Evolutionary conservation across 345 rosid genomes (phyloP).

Genomic region (Bretschneidera sinensis): DNA sequence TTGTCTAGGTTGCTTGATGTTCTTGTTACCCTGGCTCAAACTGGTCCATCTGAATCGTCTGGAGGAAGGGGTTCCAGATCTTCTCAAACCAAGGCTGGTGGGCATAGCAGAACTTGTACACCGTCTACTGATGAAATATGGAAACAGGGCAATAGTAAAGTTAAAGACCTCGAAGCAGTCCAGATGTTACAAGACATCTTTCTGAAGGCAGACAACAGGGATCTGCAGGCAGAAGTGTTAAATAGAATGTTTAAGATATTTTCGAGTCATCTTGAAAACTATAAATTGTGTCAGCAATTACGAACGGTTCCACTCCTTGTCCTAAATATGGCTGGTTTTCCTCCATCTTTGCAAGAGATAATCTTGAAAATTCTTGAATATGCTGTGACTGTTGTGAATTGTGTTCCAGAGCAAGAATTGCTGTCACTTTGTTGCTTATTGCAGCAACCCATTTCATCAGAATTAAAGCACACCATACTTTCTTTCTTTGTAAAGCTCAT

Average conservation of each 20-base stretch:
- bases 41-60: slow-evolving; percentile 65
- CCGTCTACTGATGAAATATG: slow-evolving; percentile 67
- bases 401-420: slow-evolving; percentile 98
- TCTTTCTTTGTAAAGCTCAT: slow-evolving; percentile 91
- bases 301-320: slow-evolving; percentile 95
- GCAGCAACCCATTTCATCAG: slow-evolving; percentile 92
- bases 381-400: slow-evolving; percentile 97
- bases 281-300: slow-evolving; percentile 80
- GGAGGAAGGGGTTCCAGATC: slow-evolving; percentile 51
- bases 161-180: slow-evolving; percentile 98
- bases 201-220: slow-evolving; percentile 79
- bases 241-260: slow-evolving; percentile 96
- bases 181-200: slow-evolving; percentile 97
- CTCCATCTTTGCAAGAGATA: slow-evolving; percentile 85
- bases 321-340: slow-evolving; percentile 94
- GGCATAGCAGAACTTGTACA: slow-evolving; percentile 59
- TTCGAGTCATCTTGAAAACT: slow-evolving; percentile 97
- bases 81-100: slow-evolving; percentile 45
- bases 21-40: slow-evolving; percentile 84
- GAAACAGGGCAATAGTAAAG: slow-evolving; percentile 75
- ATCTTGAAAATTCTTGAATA: slow-evolving; percentile 97
- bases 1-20: slow-evolving; percentile 94
- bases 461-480: slow-evolving; percentile 86
- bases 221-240: slow-evolving; percentile 93
- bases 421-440: slow-evolving; percentile 95